Evolutionary conservation across 1,284 basidiomycete genomes (phyloP), one percentile per base, ranked within the genome.

Genomic region (Melampsora americana): DNA sequence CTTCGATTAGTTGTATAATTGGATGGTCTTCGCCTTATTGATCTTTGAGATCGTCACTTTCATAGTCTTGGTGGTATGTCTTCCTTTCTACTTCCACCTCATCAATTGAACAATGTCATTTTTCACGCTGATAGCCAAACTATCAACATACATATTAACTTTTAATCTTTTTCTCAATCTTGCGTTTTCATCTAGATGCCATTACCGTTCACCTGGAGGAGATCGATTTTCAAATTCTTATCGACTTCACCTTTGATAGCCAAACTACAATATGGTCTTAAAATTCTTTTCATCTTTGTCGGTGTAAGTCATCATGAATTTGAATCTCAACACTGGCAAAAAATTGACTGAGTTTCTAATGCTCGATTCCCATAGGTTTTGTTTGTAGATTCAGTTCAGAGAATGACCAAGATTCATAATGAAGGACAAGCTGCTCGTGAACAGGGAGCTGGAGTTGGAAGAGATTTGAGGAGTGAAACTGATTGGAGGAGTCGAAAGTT

Each of bases 211-310:
- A 84, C 84, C n/a, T 80, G 90, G 79, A 87, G 89, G 78, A 90
- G 89, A 83, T 85, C 85, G 7, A 83, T 94, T 69, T 92, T 93
- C 82, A 85, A 84, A 23, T 93, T 93, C 85, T 86, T 93, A 30
- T 89, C 89, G 0, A 39, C 82, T 78, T 78, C 79, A 78, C 12
- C 59, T 70, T 80, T 81, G 82, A 81, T 85, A 69, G 86, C 85
- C 77, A 86, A 86, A 80, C 80, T 86, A 66, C 85, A 86, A 79
- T 87, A 87, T 80, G 72, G 86, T 5, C 78, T 92, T 80, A 96
- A 96, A 83, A 96, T 97, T 79, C 92, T 92, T 6, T 96, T 96
- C 86, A 95, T 97, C 91, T 93, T 78, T 70, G 89, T 67, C 1
- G 64, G 44, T 18, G 71, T 74, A 28, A 66, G 71, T 35, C 32